A percentile compares a stretch with the other conserved stretches of the same genome.
These are phyloP conservation scores for Luvunga scandens DNA, from an alignment of 345 rosid genomes.

Conservation along the genomic window DNA sequence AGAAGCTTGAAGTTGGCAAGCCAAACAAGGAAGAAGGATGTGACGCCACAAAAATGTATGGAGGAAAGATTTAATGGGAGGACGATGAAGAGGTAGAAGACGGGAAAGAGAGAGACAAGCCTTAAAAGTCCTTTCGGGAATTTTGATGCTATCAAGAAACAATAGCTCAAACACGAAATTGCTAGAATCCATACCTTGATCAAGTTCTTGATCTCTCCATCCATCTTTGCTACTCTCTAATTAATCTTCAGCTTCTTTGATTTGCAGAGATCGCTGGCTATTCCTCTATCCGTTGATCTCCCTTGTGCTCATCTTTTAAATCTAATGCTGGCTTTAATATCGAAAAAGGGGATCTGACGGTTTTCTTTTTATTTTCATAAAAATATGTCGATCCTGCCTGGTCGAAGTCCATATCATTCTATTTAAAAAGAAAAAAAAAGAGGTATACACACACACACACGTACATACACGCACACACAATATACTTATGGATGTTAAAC, in stretches of 20 bases:
- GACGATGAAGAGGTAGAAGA: slow-evolving; percentile 35
- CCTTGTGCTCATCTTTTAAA: too few species aligned
- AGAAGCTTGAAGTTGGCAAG: slow-evolving; percentile 66
- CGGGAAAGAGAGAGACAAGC: slow-evolving; percentile 40
- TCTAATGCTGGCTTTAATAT: too few species aligned
- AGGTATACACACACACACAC: too few species aligned
- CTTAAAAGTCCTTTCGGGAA: slow-evolving; percentile 27
- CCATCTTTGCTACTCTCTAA: not conserved
- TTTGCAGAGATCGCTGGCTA: too few species aligned
- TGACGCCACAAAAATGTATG: slow-evolving; percentile 24
- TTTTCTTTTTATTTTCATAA: too few species aligned
- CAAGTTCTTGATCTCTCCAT: slow-evolving; percentile 20
- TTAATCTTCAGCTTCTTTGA: not conserved
- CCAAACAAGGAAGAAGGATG: slow-evolving; percentile 57
- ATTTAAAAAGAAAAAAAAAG: too few species aligned
- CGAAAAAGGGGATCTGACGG: too few species aligned
- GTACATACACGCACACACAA: too few species aligned
- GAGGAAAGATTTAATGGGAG: slow-evolving; percentile 42
- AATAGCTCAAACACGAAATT: slow-evolving; percentile 23
- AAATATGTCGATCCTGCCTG: not conserved
- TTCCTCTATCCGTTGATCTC: too few species aligned
- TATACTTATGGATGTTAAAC: too few species aligned
- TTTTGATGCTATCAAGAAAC: slow-evolving; percentile 26
- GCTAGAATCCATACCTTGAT: slow-evolving; percentile 30
- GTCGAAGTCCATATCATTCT: not conserved